phyloP scores from a whole-genome alignment of 305 asterid genomes.

The Fraxinus albicans region DNA sequence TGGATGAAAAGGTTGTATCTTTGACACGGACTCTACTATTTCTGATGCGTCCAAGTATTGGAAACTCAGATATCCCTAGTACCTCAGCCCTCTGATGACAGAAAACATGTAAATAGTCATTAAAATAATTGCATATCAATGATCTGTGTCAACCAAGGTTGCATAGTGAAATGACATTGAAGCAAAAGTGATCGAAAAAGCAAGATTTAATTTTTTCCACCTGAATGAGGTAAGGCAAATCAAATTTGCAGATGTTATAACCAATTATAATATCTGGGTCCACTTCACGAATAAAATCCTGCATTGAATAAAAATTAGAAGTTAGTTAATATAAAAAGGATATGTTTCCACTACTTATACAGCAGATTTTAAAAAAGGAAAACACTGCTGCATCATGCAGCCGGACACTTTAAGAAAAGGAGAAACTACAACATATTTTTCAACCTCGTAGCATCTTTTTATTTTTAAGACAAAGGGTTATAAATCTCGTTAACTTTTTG shows the following conservation, averaged over 20 bases:
- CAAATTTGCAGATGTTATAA: constrained; percentile 98
- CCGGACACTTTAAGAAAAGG: constrained; percentile 4
- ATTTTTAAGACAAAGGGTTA: not conserved
- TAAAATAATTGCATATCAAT: constrained; percentile 18
- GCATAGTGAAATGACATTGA: constrained; percentile 15
- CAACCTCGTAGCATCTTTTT: not conserved
- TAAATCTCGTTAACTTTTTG: not conserved
- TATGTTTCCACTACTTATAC: not conserved
- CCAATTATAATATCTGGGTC: constrained; percentile 99
- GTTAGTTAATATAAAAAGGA: not conserved
- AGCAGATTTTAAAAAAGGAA: constrained; percentile 9
- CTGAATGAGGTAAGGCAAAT: constrained; percentile 97
- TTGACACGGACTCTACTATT: constrained; percentile 86
- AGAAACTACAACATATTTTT: not conserved
- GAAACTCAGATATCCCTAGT: constrained; percentile 81
- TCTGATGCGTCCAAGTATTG: constrained; percentile 86
- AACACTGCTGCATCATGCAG: not conserved
- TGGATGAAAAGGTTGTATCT: constrained; percentile 90
- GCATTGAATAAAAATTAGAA: constrained; percentile 22
- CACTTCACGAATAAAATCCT: constrained; percentile 92
- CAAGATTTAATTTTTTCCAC: constrained; percentile 31
- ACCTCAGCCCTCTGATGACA: constrained; percentile 81
- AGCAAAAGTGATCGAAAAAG: not conserved
- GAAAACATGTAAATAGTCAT: constrained; percentile 9
- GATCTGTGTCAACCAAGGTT: not conserved